Evolutionary conservation across 768 basidiomycete species (phyloP), one percentile per base, ranked within the genome.

Genomic region (Leccinellum rugosiceps): DNA sequence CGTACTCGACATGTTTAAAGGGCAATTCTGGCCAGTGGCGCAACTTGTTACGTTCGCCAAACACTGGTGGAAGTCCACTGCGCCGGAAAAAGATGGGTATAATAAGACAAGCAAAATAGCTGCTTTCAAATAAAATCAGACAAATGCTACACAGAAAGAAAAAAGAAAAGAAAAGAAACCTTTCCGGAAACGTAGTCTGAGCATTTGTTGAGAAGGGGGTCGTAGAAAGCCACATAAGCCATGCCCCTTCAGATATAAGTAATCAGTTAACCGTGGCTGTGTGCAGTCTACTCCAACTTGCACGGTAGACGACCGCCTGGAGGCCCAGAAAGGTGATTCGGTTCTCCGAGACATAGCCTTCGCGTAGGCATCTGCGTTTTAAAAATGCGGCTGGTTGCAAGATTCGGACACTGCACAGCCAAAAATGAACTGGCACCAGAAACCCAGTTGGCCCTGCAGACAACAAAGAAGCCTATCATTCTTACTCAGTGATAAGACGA

Each of bases 21-120:
- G 8, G 50, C 58, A 69, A 17, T 28, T 30, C 14, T 4, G 57
- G 38, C 50, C 17, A 5, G 4, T 28, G n/a, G 58, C 51, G 1
- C 56, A 66, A 43, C 4, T 48, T 1, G 11, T 45, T 10, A 65
- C 45, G 7, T 57, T 17, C 17, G 0, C 5, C 0, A 71, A 47
- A 35, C 69, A 69, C 25, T 59, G 59, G 3, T 50, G 3, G 52
- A 63, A 48, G 26, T 67, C 19, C n/a, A 10, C 43, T 11, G 63
- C 64, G 7, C 3, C 19, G 3, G 56, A 55, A n/a, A 9, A 14
- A 3, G 23, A 6, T 9, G 56, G 50, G 17, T 17, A 57, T 1
- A 38, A 38, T 6, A 52, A 21, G 31, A 54, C 7, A 26, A 57
- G 19, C 0, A 54, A 50, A 15, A 50, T 4, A 28, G 11, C 19